Conservation (phyloP, 2,329 filamentous ascomycete species). For the Pestalotiopsis sp. region DNA sequence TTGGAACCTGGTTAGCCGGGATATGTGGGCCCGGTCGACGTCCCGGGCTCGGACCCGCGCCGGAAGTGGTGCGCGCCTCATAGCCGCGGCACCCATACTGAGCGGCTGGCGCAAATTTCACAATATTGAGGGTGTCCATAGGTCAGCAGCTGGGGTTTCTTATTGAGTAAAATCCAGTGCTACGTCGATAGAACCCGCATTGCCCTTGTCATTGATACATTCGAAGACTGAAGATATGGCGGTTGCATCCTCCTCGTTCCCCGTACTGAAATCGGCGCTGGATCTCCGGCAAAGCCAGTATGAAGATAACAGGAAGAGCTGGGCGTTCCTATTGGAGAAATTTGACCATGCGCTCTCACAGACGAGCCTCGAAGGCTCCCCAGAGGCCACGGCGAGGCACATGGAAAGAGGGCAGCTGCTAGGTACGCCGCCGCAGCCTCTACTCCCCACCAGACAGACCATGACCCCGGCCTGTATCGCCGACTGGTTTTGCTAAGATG, state of each 20-base stretch:
- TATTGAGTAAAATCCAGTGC: background rate
- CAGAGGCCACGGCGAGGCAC: background rate
- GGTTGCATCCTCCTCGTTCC: background rate
- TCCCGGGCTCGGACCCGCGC: background rate
- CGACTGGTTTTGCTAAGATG: background rate
- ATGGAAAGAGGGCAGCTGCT: background rate
- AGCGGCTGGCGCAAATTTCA: background rate
- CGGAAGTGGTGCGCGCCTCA: background rate
- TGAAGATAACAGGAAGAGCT: background rate
- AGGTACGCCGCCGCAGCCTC: too few relatives aligned
- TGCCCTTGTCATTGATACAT: background rate
- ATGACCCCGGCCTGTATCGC: background rate
- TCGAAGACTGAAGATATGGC: background rate
- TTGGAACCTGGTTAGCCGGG: background rate
- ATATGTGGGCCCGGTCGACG: background rate
- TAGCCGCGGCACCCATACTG: background rate
- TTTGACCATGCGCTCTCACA: background rate
- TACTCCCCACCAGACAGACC: background rate
- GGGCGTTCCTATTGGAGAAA: background rate
- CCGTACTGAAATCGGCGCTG: background rate
- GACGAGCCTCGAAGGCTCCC: background rate
- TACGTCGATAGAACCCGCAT: background rate
- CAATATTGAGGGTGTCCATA: background rate
- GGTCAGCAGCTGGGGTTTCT: background rate
- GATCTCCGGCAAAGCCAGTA: background rate